A percentile compares a stretch with the other conserved stretches of the same genome.
Evolutionary conservation across 371 early-diverging fungal genomes (phyloP).

Genomic region (Entomophthora muscae): DNA sequence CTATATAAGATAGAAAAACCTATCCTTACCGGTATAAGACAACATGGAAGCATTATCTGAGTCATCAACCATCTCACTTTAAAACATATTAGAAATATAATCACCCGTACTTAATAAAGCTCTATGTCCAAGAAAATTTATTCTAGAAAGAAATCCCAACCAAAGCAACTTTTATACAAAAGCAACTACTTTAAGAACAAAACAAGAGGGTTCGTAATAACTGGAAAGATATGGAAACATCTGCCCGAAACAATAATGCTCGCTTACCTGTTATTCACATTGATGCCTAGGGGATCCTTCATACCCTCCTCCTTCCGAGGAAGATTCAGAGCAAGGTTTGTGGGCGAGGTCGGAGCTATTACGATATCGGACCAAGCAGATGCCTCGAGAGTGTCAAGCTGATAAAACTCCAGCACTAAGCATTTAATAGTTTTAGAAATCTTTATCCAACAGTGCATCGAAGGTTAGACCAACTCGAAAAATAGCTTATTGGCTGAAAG

Average conservation of each 20-base stretch:
- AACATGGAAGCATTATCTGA: not conserved
- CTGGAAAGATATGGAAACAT: too few species aligned
- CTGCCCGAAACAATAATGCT: too few species aligned
- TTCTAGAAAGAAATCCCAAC: too few species aligned
- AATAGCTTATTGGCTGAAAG: not conserved
- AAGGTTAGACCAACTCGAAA: not conserved
- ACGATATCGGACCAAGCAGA: not conserved
- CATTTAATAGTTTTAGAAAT: not conserved
- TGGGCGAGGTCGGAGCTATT: not conserved
- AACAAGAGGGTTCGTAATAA: too few species aligned
- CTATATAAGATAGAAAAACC: too few species aligned
- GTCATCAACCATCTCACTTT: not conserved
- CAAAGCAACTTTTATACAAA: too few species aligned
- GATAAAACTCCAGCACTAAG: conserved; percentile 5
- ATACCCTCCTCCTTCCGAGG: not conserved
- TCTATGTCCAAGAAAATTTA: too few species aligned
- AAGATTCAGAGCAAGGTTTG: not conserved
- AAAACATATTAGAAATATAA: too few species aligned
- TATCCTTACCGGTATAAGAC: not conserved
- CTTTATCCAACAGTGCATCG: not conserved
- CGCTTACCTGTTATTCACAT: not conserved
- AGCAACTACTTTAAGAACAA: too few species aligned
- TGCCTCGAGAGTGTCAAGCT: conserved; percentile 1
- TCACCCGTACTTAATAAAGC: too few species aligned
- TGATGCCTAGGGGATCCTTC: conserved; percentile 4